Evolutionary conservation across 208 protist species (phyloP).

Genomic region (Trichomonas vaginalis): DNA sequence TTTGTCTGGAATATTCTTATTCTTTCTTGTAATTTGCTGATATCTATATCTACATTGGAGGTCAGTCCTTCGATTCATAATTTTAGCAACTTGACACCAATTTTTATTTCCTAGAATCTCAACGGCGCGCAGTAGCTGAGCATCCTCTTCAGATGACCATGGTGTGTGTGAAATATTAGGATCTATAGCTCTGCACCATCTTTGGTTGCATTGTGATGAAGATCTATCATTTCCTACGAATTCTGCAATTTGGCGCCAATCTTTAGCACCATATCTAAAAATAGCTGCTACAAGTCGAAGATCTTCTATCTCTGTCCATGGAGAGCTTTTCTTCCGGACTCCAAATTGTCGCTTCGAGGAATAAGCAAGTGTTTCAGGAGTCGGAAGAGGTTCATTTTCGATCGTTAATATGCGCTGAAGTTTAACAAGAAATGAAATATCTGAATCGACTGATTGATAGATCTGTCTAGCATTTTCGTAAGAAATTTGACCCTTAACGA

Average conservation of each 20-base stretch:
- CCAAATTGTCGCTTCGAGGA: neutral
- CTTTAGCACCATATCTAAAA: neutral
- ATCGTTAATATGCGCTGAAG: neutral
- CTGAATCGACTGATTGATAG: neutral
- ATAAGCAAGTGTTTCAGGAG: neutral
- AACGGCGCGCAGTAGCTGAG: neutral
- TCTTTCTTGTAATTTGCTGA: neutral
- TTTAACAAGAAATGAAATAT: neutral
- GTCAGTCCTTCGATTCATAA: neutral
- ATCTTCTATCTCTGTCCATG: neutral
- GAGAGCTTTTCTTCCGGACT: neutral
- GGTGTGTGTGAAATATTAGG: neutral
- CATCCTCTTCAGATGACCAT: neutral
- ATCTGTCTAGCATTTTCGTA: neutral
- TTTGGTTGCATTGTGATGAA: neutral
- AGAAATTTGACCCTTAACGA: neutral
- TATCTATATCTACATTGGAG: neutral
- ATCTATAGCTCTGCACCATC: neutral
- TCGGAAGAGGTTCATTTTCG: neutral
- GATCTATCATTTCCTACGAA: constrained; percentile 5
- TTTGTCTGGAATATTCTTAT: neutral
- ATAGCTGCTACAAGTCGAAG: neutral
- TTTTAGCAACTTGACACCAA: neutral
- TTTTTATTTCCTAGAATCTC: neutral
- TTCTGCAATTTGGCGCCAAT: neutral